phyloP scores from a whole-genome alignment of 177 flowering plant genomes.

The Vitis hybrid region DNA sequence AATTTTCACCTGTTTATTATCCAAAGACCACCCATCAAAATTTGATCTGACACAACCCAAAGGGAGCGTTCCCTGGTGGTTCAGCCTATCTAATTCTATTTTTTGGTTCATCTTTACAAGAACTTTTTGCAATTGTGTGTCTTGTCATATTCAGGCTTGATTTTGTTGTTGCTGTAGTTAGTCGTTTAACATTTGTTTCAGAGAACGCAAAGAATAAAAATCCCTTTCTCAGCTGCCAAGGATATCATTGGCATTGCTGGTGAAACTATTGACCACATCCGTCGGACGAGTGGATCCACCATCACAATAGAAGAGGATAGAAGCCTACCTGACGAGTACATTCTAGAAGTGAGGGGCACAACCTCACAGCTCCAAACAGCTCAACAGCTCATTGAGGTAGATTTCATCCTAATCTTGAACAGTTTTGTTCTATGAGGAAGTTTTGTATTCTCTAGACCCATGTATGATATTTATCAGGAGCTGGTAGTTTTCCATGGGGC shows the following conservation, averaged over 20 bases:
- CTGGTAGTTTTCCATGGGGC: too few species aligned
- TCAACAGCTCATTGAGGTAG: constrained; percentile 46
- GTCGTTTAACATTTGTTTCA: constrained; percentile 4
- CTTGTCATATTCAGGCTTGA: background rate
- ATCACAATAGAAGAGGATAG: constrained; percentile 47
- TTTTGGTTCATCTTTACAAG: background rate
- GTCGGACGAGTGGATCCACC: constrained; percentile 48
- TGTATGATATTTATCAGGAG: too few species aligned
- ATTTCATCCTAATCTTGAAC: background rate
- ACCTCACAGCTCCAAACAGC: constrained; percentile 48
- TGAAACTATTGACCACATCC: constrained; percentile 42
- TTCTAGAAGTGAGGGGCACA: constrained; percentile 46
- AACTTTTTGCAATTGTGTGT: background rate
- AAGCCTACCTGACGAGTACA: constrained; percentile 44
- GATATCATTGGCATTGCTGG: constrained; percentile 50
- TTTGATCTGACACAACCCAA: too few species aligned
- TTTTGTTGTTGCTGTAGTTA: background rate
- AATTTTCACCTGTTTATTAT: too few species aligned
- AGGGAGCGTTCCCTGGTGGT: too few species aligned
- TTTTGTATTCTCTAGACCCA: too few species aligned
- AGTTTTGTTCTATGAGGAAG: too few species aligned
- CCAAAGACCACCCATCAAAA: too few species aligned
- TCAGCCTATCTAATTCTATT: too few species aligned
- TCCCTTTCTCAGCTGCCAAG: constrained; percentile 46
- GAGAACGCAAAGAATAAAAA: constrained; percentile 46